Conservation (phyloP, 2,329 filamentous ascomycete species). For the Ceratocystis eucalypticola region DNA sequence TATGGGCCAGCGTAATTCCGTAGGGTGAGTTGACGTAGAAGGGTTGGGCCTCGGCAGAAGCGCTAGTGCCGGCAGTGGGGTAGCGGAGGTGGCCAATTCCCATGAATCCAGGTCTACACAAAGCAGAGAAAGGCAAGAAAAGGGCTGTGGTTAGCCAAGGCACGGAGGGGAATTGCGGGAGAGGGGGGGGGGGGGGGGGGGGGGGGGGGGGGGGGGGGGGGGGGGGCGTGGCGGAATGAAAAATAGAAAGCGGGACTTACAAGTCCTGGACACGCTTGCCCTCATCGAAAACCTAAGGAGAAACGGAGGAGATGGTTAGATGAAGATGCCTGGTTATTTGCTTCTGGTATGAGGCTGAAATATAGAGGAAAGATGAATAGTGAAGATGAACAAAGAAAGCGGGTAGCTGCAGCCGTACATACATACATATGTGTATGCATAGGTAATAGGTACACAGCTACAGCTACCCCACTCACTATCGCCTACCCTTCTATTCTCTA, state of each 20-base stretch:
- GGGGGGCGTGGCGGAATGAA: constrained; percentile 29
- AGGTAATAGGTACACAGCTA: too few species aligned
- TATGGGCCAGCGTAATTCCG: constrained; percentile 69
- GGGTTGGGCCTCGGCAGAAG: constrained; percentile 66
- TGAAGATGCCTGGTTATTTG: not conserved
- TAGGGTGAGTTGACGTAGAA: constrained; percentile 81
- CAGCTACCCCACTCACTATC: not conserved
- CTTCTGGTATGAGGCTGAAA: not conserved
- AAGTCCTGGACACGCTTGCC: constrained; percentile 40
- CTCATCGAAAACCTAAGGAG: constrained; percentile 77
- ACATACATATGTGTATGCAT: not conserved
- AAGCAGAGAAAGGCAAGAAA: not conserved
- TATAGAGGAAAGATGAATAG: not conserved
- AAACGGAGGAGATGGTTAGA: constrained; percentile 28
- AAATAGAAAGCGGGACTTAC: constrained; percentile 10
- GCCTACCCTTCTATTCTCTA: not conserved
- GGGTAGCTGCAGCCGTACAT: not conserved
- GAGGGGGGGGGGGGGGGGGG: too few species aligned
- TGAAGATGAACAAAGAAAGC: not conserved
- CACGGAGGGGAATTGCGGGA: not conserved
- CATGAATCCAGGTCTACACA: constrained; percentile 60
- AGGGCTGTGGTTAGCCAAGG: not conserved
- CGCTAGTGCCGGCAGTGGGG: constrained; percentile 72
- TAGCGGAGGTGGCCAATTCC: constrained; percentile 78
- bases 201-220: constrained; percentile 23